phyloP scores from a whole-genome alignment of 495 filamentous ascomycete species.

The Bryoglossum gracile region DNA sequence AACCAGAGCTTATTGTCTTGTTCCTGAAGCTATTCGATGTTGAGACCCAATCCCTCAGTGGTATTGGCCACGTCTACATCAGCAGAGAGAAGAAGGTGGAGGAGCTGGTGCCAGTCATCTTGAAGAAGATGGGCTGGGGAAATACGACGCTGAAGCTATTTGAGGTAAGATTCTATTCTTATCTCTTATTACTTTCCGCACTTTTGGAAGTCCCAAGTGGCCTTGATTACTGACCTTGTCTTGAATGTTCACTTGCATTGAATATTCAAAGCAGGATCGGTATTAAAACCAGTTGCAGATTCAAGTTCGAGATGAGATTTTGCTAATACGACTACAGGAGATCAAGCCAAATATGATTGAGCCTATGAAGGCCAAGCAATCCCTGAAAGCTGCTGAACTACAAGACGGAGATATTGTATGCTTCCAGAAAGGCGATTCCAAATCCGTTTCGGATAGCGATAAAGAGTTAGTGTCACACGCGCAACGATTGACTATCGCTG shows the following conservation, averaged over 20 bases:
- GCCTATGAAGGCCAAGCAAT: conserved; percentile 80
- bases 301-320: neutral
- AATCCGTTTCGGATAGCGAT: conserved; percentile 38
- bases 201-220: too few species aligned
- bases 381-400: conserved; percentile 83
- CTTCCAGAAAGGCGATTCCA: conserved; percentile 58
- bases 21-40: conserved; percentile 92
- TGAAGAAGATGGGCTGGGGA: conserved; percentile 85
- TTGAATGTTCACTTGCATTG: too few species aligned
- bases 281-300: too few species aligned
- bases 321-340: conserved; percentile 47
- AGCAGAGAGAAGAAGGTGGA: conserved; percentile 78
- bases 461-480: conserved; percentile 43
- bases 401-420: conserved; percentile 97
- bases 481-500: conserved; percentile 25
- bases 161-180: conserved; percentile 44
- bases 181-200: too few species aligned
- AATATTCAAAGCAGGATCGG: too few species aligned
- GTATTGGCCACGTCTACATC: conserved; percentile 77
- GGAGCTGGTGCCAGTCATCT: conserved; percentile 74
- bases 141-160: conserved; percentile 54
- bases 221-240: too few species aligned
- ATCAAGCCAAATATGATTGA: conserved; percentile 99
- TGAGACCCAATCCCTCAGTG: conserved; percentile 62
- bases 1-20: conserved; percentile 59